Evolutionary conservation across 1,284 basidiomycete genomes (phyloP).

Genomic region (Naganishia sp.): DNA sequence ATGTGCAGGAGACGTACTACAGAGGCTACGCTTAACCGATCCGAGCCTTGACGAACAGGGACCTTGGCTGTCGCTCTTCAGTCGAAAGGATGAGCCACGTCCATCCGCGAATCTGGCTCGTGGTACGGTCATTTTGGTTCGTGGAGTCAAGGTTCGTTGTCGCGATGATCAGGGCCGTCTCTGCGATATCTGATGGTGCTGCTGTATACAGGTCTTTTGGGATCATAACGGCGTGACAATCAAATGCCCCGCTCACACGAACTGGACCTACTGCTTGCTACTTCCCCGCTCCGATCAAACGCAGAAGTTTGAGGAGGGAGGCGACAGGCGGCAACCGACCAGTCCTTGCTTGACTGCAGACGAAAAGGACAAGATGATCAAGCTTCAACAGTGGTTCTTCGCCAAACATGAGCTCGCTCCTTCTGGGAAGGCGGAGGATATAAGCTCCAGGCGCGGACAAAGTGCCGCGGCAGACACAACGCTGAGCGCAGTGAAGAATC

Average conservation of each 20-base stretch:
- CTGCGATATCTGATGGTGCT: background rate
- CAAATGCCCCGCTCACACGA: slow-evolving; percentile 17
- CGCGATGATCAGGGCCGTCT: no score
- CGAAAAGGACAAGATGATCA: slow-evolving; percentile 11
- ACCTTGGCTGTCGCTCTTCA: slow-evolving; percentile 20
- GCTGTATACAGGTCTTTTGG: background rate
- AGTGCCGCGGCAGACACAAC: background rate
- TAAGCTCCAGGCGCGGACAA: no score
- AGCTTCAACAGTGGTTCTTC: slow-evolving; percentile 13
- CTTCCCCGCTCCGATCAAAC: background rate
- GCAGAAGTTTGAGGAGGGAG: background rate
- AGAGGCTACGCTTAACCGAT: slow-evolving; percentile 1
- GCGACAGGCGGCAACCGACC: background rate
- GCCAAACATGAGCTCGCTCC: background rate
- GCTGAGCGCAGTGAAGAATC: background rate
- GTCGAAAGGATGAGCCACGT: slow-evolving; percentile 2
- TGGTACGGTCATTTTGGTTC: slow-evolving; percentile 11
- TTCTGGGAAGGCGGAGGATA: no score
- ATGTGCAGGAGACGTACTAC: slow-evolving; percentile 8
- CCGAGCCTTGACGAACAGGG: slow-evolving; percentile 3
- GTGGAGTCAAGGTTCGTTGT: slow-evolving; percentile 10
- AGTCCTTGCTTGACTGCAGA: background rate
- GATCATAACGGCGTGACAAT: background rate
- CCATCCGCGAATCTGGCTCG: slow-evolving; percentile 2
- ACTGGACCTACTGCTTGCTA: slow-evolving; percentile 15